These are phyloP conservation scores for Suhomyces sp. DNA, from an alignment of 805 yeast genomes.

Conservation along the genomic window DNA sequence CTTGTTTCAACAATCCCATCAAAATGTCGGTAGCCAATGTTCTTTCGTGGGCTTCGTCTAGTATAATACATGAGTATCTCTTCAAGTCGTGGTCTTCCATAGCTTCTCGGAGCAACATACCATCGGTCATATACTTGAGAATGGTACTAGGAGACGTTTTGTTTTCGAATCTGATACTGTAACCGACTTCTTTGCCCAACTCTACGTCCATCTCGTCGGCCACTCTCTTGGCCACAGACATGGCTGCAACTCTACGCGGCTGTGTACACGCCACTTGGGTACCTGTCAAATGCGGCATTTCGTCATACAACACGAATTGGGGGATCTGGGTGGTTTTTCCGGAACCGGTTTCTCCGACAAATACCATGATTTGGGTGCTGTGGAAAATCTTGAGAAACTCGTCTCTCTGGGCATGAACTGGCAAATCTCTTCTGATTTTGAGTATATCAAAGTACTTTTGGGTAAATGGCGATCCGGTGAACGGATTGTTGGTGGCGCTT, in stretches of 20 bases:
- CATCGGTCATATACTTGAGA: slow-evolving; percentile 96
- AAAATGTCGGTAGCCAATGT: slow-evolving; percentile 94
- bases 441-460: slow-evolving; percentile 75
- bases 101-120: slow-evolving; percentile 95
- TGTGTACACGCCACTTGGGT: slow-evolving; percentile 93
- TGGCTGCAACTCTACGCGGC: slow-evolving; percentile 98
- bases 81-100: slow-evolving; percentile 88
- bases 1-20: slow-evolving; percentile 90
- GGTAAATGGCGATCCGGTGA: slow-evolving; percentile 65
- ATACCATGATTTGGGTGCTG: slow-evolving; percentile 88
- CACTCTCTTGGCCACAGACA: slow-evolving; percentile 96
- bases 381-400: slow-evolving; percentile 86
- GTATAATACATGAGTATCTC: slow-evolving; percentile 82
- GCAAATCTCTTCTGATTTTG: slow-evolving; percentile 76
- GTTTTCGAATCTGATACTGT: slow-evolving; percentile 90
- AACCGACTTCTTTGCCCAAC: slow-evolving; percentile 93
- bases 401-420: slow-evolving; percentile 90
- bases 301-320: slow-evolving; percentile 90
- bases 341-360: slow-evolving; percentile 98
- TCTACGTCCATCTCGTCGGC: slow-evolving; percentile 96
- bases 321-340: slow-evolving; percentile 99
- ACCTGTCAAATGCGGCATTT: slow-evolving; percentile 81
- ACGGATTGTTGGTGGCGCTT: slow-evolving; percentile 64
- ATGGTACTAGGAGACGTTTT: slow-evolving; percentile 77
- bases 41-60: slow-evolving; percentile 98